Evolutionary conservation across 176 grass and related monocot genomes (phyloP), one percentile per base, ranked within the genome.

Genomic region (Lolium perenne): DNA sequence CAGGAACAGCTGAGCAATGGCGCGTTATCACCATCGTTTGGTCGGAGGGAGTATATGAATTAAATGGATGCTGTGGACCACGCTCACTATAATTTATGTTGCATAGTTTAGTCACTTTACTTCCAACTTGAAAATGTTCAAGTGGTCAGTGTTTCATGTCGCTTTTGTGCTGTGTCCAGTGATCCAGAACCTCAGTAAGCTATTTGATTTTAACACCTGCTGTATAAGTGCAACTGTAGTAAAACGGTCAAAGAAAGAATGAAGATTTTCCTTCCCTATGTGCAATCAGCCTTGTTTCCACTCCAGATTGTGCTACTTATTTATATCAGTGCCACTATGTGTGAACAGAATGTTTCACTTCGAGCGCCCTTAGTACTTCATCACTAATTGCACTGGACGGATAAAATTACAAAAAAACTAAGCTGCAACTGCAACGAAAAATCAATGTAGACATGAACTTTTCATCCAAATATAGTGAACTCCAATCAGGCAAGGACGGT

Each of bases 51-150:
- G 32, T 35, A 35, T 35, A 35, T 35, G 32, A 35, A 35, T 35
- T 35, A 35, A 35, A 35, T 35, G 32, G 32, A 35, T 35, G 2
- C 32, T 3, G 32, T 74, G 54, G 61, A n/a, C 3, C 17, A 55
- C 17, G 13, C 29, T 25, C 9, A 50, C 47, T 9, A 3, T 79
- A 43, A 78, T 67, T 57, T 62, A 9, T 16, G 26, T 25, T 53
- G 20, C n/a, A n/a, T 79, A 55, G 15, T 32, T 78, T 67, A 71
- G 65, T 71, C 20, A 62, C 25, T 26, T 70, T 7, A 7, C 78
- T 88, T 83, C 40, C 14, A 26, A 51, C 58, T 20, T 51, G 25
- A 83, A 83, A 83, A n/a, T 49, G 26, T 78, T 65, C 55, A 84
- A 55, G 55, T 29, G 6, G 50, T 35, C 56, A 84, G 64, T 64